Base-by-base conservation (phyloP, 148 eudicot species). In the Chenopodium album region DNA sequence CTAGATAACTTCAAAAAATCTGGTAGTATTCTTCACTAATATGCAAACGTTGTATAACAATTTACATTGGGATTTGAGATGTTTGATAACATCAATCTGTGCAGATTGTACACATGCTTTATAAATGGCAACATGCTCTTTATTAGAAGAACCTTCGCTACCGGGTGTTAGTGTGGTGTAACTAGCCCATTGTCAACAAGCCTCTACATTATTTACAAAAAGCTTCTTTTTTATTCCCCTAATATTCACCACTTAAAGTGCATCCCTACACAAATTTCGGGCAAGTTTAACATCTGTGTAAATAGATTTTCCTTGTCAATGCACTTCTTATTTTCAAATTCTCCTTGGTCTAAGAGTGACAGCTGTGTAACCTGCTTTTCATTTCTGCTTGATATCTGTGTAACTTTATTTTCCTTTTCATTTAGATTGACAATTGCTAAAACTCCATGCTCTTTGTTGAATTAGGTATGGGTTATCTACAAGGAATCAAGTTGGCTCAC, bases 391-490 rank as follows among this genome's bases (percentile, higher is more conserved):
- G 44, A 37, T 37, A 37, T 37, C 44, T 37, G 44, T 37, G 44
- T 37, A 37, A 37, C 41, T 37, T 37, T 37, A 37, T 37, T 0
- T 37, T 37, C 41, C 7, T 37, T 37, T 37, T 37, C 41, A 37
- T 37, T 26, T 26, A 26, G 41, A 37, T 37, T 37, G 41, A 37
- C 41, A 4, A 54, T 41, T 71, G 44, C 41, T 41, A 34, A 67
- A 74, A 47, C 59, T 74, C 65, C 74, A 22, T 56, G 9, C 77
- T 76, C 28, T 20, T 68, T 79, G 47, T 50, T 34, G 7, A 78
- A 11, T 62, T 88, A 94, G 98, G 88, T 84, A n/a, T 94, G 98
- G 98, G 83, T 94, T 81, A 50, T 85, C 80, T 94, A 94, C 89
- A 94, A 91, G 87, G 96, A 92, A 86, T 79, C 90, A 56, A 89